A percentile compares a stretch with the other conserved stretches of the same genome.
phyloP scores from a whole-genome alignment of 257 asterid genomes.

The Nicotiana knightiana region DNA sequence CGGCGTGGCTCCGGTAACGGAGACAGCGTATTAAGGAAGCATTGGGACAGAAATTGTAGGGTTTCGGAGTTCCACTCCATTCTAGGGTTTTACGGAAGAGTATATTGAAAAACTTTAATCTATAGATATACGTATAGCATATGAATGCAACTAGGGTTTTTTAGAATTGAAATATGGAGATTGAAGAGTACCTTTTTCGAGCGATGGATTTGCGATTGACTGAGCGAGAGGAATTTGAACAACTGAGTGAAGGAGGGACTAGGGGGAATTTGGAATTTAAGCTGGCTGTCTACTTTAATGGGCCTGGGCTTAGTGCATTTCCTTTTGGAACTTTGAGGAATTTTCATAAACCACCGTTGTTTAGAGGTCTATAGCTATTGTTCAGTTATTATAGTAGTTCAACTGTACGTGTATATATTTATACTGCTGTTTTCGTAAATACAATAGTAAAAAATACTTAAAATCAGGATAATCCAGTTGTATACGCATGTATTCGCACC shows the following conservation, averaged over 20 bases:
- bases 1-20: conserved; percentile 77
- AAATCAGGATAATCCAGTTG: no score
- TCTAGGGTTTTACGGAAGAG: conserved; percentile 17
- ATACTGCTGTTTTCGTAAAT: no score
- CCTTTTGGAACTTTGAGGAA: no score
- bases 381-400: no score
- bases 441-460: no score
- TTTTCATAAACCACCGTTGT: no score
- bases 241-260: conserved; percentile 18
- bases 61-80: conserved; percentile 88
- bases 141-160: not conserved
- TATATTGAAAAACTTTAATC: not conserved
- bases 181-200: conserved; percentile 11
- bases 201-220: not conserved
- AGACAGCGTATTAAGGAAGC: conserved; percentile 75
- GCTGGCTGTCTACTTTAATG: not conserved
- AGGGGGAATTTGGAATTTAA: conserved; percentile 12
- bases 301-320: not conserved
- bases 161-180: not conserved
- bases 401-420: no score
- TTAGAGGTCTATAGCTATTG: no score
- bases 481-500: no score
- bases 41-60: conserved; percentile 63
- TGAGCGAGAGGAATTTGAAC: conserved; percentile 14
- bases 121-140: not conserved